Base-by-base conservation (phyloP, 1,284 basidiomycete genomes). In the Pyrrhoderma noxium region DNA sequence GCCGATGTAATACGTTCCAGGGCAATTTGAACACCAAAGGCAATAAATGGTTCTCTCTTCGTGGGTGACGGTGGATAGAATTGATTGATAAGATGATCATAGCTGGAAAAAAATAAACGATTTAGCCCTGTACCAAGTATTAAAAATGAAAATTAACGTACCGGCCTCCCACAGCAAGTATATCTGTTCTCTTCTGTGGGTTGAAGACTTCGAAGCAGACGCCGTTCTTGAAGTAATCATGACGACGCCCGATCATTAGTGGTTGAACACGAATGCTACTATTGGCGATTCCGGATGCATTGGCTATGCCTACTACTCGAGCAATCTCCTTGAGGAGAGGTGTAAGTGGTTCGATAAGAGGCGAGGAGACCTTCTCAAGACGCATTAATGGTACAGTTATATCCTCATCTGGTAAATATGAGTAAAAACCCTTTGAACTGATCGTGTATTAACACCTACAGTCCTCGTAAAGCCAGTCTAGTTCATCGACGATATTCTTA, bases 131-230 rank as follows among this genome's bases (percentile, higher is more conserved):
- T n/a, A n/a, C n/a, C n/a, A n/a, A n/a, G n/a, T n/a, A n/a, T n/a
- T n/a, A n/a, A n/a, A n/a, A n/a, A 16, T 7, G 21, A 18, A 13
- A 23, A 21, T 41, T 8, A 2, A 60, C 79, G 47, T 55, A 87
- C 84, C 87, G 74, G 57, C 91, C 91, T 50, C 88, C 90, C 3
- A 79, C 79, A 23, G 85, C 90, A 19, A 93, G 73, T 11, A 91
- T 74, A 54, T 93, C 89, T 2, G 73, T 70, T 19, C 76, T 76
- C 62, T 84, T 89, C 57, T 73, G 79, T 43, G 75, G 76, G 52
- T 79, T 73, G 2, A 84, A 80, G 1, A 92, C 80, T 58, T 90
- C 85, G 52, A 93, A 75, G 45, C 87, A 72, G 19, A 91, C 71
- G 0, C 89, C 89, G 49, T 85, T 77, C 42, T 79, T 80, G 70